Evolutionary conservation across 2,329 filamentous ascomycete species (phyloP), one percentile per base, ranked within the genome.

Genomic region (Westerdykella ornata): DNA sequence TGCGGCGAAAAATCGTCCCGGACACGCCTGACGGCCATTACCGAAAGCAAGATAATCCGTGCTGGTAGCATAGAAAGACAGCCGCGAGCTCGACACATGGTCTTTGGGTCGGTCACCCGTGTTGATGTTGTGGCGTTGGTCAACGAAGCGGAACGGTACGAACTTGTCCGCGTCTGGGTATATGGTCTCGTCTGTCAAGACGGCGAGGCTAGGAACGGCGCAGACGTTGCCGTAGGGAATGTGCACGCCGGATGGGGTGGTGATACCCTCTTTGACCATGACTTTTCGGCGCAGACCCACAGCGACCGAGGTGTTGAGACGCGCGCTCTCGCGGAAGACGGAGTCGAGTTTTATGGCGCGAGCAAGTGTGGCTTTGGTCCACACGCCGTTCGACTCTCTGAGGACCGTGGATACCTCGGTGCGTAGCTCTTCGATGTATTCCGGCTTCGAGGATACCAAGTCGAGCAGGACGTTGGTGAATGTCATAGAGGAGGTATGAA

Each of bases 271-370:
- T 33, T 17, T 33, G 30, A 17, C n/a, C 39, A 71, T 57, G 14
- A 72, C 70, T 46, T 72, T 72, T 41, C 72, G 69, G 19, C 61
- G 57, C 54, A 74, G 74, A 2, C 70, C 66, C 2, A 57, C 65
- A 60, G 18, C 34, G 13, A n/a, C 13, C n/a, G n/a, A 14, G 4
- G 38, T 37, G 17, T 40, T 19, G 12, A 40, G 22, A 35, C 20
- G 45, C 26, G 32, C 29, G 37, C 14, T 45, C 34, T 37, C 33
- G 6, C 39, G 39, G 18, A 45, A 19, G 34, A 42, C 33, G 5
- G 26, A 32, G 34, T 45, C 39, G 2, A 45, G 16, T 28, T 43
- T 43, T 12, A 5, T 12, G 18, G 42, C 28, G 6, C 32, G 15
- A 6, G 29, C 37, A 15, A 44, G 31, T 1, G 41, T 36, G 5